Evolutionary conservation across 176 grass and related monocot species (phyloP).

Genomic region (Carex littledalei): DNA sequence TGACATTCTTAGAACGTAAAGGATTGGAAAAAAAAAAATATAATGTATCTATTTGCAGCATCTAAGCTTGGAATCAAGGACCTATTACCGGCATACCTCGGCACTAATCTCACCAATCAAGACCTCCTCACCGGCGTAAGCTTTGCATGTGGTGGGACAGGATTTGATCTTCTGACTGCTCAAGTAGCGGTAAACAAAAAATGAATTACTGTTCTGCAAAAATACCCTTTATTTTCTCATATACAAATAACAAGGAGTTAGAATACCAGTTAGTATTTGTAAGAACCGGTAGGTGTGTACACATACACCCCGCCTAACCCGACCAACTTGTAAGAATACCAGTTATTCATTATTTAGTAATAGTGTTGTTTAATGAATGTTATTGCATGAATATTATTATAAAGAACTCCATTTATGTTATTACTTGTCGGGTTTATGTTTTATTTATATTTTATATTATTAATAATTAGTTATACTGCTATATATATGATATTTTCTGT

Average conservation of each 20-base stretch:
- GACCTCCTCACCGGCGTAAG: slow-evolving; percentile 67
- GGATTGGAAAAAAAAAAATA: background rate
- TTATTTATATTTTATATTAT: too few species aligned
- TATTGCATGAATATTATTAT: too few species aligned
- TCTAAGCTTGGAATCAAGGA: slow-evolving; percentile 59
- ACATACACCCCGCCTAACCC: too few species aligned
- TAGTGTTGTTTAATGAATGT: too few species aligned
- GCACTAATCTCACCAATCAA: slow-evolving; percentile 21
- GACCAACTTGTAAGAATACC: too few species aligned
- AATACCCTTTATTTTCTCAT: background rate
- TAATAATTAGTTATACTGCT: too few species aligned
- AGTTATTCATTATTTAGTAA: too few species aligned
- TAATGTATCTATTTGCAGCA: slow-evolving; percentile 31
- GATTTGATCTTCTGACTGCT: slow-evolving; percentile 60
- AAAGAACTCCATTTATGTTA: too few species aligned
- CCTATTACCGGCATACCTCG: slow-evolving; percentile 49
- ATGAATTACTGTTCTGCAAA: background rate
- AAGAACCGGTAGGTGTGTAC: too few species aligned
- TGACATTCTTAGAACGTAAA: background rate
- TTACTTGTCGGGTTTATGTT: too few species aligned
- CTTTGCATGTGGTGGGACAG: slow-evolving; percentile 72
- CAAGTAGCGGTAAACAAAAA: slow-evolving; percentile 19
- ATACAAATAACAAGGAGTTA: too few species aligned
- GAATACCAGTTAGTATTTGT: background rate
- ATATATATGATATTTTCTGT: too few species aligned